Evolutionary conservation across 441 rosid genomes (phyloP).

Genomic region (Gossypium davidsonii): DNA sequence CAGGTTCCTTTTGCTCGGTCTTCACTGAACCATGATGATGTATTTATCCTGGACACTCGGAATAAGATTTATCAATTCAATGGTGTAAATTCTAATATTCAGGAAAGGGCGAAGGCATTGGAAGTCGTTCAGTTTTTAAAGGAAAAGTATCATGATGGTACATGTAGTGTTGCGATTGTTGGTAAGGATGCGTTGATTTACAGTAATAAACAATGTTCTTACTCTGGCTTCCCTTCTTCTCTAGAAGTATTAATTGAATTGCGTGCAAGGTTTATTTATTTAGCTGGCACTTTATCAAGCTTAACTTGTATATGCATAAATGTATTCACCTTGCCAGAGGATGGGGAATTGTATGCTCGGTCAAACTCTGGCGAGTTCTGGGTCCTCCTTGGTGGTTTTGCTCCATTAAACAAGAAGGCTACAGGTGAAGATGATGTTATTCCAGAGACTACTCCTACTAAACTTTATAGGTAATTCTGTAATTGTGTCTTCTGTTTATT

Average conservation of each 20-base stretch:
- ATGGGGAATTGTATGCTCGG: slow-evolving; percentile 91
- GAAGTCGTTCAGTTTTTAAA: slow-evolving; percentile 93
- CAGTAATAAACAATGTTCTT: slow-evolving; percentile 1
- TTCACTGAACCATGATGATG: slow-evolving; percentile 95
- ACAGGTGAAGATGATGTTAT: slow-evolving; percentile 65
- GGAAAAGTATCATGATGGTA: slow-evolving; percentile 91
- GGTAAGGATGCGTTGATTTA: slow-evolving; percentile 49
- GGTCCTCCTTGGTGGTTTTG: slow-evolving; percentile 99
- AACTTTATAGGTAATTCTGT: slow-evolving; percentile 54
- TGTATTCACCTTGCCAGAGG: slow-evolving; percentile 46
- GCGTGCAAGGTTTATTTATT: neutral
- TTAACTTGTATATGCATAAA: slow-evolving; percentile 12
- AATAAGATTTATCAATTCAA: slow-evolving; percentile 92
- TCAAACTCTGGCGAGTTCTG: slow-evolving; percentile 98
- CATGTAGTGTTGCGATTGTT: slow-evolving; percentile 77
- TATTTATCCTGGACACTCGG: slow-evolving; percentile 79
- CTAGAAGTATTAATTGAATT: neutral
- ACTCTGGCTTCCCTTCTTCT: neutral
- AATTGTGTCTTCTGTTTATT: slow-evolving; percentile 11
- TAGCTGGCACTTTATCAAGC: neutral
- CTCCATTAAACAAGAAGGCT: slow-evolving; percentile 89
- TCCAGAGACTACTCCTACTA: slow-evolving; percentile 65
- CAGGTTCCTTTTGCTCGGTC: slow-evolving; percentile 94
- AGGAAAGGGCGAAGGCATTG: slow-evolving; percentile 96
- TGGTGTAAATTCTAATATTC: slow-evolving; percentile 92